Percentiles rank a stretch among this genome's conserved stretches.
phyloP scores from a whole-genome alignment of 345 rosid genomes.

The Salix suchowensis region DNA sequence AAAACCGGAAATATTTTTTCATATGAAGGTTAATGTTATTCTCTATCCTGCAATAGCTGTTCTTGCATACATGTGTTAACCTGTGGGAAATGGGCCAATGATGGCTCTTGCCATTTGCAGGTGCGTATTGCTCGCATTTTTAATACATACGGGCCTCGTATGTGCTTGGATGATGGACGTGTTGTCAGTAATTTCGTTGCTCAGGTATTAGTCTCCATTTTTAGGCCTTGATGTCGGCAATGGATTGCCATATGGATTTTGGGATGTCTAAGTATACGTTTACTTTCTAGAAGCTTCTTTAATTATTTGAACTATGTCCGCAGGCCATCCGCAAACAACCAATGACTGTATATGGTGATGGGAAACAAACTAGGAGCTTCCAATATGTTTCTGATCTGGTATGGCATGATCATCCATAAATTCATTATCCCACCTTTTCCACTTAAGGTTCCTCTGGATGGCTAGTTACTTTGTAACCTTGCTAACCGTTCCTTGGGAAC shows the following conservation, averaged over 20 bases:
- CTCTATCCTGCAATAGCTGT: neutral
- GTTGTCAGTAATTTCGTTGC: slow-evolving; percentile 99
- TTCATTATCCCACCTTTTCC: neutral
- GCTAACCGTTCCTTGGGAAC: neutral
- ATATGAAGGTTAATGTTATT: neutral
- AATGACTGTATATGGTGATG: slow-evolving; percentile 95
- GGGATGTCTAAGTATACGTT: neutral
- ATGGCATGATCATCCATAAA: slow-evolving; percentile 6
- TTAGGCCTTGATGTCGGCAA: neutral
- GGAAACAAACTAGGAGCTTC: slow-evolving; percentile 98
- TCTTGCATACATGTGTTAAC: neutral
- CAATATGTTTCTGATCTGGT: slow-evolving; percentile 98
- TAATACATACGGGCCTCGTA: slow-evolving; percentile 96
- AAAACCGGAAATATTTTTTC: neutral
- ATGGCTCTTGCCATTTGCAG: slow-evolving; percentile 35
- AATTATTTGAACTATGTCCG: neutral
- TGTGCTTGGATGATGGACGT: slow-evolving; percentile 99
- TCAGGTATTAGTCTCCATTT: slow-evolving; percentile 47
- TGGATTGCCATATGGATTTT: neutral
- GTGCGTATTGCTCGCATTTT: slow-evolving; percentile 98
- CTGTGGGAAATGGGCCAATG: neutral
- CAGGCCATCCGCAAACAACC: slow-evolving; percentile 64
- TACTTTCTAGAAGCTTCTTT: neutral
- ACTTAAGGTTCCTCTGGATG: neutral
- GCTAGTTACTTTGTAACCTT: neutral